Percentiles rank a stretch among this genome's conserved stretches.
phyloP scores from a whole-genome alignment of 495 filamentous ascomycete genomes.

The Podospora didyma region DNA sequence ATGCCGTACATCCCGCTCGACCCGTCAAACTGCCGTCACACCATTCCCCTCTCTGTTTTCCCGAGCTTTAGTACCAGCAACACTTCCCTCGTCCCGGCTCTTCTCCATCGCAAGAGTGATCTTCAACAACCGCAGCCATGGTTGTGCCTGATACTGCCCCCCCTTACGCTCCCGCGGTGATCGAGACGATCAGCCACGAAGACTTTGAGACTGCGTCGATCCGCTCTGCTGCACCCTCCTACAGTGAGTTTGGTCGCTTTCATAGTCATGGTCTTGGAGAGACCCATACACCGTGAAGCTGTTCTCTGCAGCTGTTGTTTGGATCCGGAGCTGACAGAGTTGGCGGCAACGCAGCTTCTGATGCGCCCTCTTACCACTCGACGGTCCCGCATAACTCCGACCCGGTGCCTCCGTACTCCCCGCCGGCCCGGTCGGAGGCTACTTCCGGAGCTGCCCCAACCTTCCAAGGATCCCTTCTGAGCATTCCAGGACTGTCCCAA shows the following conservation, averaged over 20 bases:
- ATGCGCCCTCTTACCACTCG: slow-evolving; percentile 46
- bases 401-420: slow-evolving; percentile 39
- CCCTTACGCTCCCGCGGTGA: slow-evolving; percentile 19
- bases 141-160: slow-evolving; percentile 21
- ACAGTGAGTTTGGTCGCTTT: slow-evolving; percentile 33
- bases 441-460: no score
- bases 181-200: slow-evolving; percentile 33
- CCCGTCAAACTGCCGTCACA: slow-evolving; percentile 1
- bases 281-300: neutral
- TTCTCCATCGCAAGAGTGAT: neutral
- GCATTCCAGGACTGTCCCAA: neutral
- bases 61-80: neutral
- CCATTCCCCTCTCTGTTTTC: neutral
- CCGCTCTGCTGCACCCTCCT: slow-evolving; percentile 49
- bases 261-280: neutral
- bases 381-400: slow-evolving; percentile 32
- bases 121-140: neutral
- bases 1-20: slow-evolving; percentile 3
- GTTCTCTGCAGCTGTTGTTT: neutral
- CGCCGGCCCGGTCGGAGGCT: slow-evolving; percentile 14
- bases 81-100: neutral
- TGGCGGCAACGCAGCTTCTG: slow-evolving; percentile 31
- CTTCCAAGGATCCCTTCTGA: no score
- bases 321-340: neutral
- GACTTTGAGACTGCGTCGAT: slow-evolving; percentile 53